These are phyloP conservation scores for Euphorbia peplus DNA, from an alignment of 345 rosid genomes.

Conservation along the genomic window DNA sequence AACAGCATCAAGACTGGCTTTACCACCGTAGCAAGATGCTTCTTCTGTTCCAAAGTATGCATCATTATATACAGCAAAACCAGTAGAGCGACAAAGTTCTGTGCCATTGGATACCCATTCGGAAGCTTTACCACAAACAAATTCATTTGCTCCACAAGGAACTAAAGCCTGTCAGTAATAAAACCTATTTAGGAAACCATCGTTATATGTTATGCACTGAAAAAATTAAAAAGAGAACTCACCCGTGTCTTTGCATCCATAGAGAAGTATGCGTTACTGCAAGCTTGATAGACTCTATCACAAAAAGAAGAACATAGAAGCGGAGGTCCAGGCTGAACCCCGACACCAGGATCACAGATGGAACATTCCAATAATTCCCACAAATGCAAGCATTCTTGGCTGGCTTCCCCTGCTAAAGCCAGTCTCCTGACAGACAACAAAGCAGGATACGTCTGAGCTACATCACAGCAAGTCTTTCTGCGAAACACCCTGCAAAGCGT, in stretches of 20 bases:
- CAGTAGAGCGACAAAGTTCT: constrained; percentile 76
- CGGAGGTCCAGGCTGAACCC: constrained; percentile 85
- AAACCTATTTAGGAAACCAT: constrained; percentile 20
- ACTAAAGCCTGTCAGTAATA: constrained; percentile 47
- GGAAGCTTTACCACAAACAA: constrained; percentile 77
- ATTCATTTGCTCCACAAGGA: constrained; percentile 77
- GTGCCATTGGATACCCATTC: constrained; percentile 86
- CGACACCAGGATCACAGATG: constrained; percentile 82
- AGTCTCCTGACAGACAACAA: constrained; percentile 68
- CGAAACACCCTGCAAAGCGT: constrained; percentile 83
- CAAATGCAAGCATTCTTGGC: constrained; percentile 63
- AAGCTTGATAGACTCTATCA: constrained; percentile 69
- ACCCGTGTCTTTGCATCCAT: constrained; percentile 70
- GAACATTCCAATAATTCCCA: constrained; percentile 96
- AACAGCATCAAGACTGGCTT: constrained; percentile 75
- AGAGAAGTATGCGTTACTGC: constrained; percentile 81
- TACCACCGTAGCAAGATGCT: constrained; percentile 71
- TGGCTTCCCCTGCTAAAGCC: constrained; percentile 81
- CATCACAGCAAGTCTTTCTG: constrained; percentile 75
- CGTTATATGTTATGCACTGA: constrained; percentile 7
- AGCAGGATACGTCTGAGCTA: constrained; percentile 83
- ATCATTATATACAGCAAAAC: constrained; percentile 55
- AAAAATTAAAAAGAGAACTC: constrained; percentile 17
- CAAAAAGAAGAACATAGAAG: constrained; percentile 74
- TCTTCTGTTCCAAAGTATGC: constrained; percentile 35